Base-by-base conservation (phyloP, 2,329 filamentous ascomycete genomes). In the Venturia nashicola region DNA sequence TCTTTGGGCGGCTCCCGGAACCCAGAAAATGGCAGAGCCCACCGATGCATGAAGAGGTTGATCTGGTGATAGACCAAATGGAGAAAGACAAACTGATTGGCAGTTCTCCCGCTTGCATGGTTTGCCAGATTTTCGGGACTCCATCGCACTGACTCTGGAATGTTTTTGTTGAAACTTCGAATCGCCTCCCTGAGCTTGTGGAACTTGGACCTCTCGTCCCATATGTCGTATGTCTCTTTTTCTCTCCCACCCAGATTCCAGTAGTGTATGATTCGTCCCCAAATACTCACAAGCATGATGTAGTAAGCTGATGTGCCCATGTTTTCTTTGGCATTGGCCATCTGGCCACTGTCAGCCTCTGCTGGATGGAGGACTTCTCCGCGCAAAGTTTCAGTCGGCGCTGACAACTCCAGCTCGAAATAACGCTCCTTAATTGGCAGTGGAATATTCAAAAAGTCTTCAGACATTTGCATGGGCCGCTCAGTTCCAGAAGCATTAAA, bases 401-500 rank as follows among this genome's bases (percentile, higher is more conserved):
- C 92, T 1, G 90, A 88, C 72, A 97, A 93, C 71, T 97, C 93
- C 72, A 96, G 86, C 67, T 93, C 87, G 70, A 96, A 97, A 67
- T 90, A 86, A 61, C 87, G 86, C 73, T 99, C 94, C 72, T 90
- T 92, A 69, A 97, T 89, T 0, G 94, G 94, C 32, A 99, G 77
- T 67, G 94, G 93, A 18, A 97, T 90, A 68, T 91, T 87, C 66
- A 97, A 83, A 64, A 90, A 90, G 68, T 94, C 90, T 73, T 97
- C 91, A 68, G 90, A 88, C 63, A 96, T 88, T 69, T 97, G 96
- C 62, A 91, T 90, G 23, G 94, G 94, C 44, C 93, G 83, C 70
- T 97, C 92, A 2, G 91, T 95, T 1, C 94, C 93, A 1, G 92
- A 97, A 0, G 93, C 97, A 75, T 95, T 97, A 79, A 97, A 97